Conservation (phyloP, 2,329 filamentous ascomycete species). For the Escovopsis sp. region DNA sequence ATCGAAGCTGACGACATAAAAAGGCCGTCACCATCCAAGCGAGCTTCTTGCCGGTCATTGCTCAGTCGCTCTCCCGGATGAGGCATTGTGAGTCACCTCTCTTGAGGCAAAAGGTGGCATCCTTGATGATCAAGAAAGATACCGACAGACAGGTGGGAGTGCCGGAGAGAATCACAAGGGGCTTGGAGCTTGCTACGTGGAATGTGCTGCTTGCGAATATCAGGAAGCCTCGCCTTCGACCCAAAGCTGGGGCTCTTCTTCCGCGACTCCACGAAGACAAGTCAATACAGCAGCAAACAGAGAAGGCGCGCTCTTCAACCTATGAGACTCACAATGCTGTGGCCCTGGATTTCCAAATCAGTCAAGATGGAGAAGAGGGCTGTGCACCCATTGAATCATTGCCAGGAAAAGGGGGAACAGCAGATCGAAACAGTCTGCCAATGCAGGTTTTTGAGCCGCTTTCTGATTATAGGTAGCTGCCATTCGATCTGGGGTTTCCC, state of each 20-base stretch:
- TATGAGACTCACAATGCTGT: too few relatives aligned
- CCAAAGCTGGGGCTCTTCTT: not conserved
- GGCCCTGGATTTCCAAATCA: too few relatives aligned
- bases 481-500: too few relatives aligned
- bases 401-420: not conserved
- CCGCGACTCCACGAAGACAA: not conserved
- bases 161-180: slow-evolving; percentile 1
- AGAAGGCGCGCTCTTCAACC: too few relatives aligned
- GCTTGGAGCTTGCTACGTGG: slow-evolving; percentile 11
- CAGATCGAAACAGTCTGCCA: not conserved
- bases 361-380: too few relatives aligned
- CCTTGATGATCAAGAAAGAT: not conserved
- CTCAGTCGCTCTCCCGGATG: slow-evolving; percentile 18
- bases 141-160: not conserved
- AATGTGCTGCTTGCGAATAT: slow-evolving; percentile 10
- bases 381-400: too few relatives aligned
- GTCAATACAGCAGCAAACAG: too few relatives aligned
- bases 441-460: not conserved
- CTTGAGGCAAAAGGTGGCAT: slow-evolving; percentile 15
- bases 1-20: slow-evolving; percentile 2
- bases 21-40: slow-evolving; percentile 14
- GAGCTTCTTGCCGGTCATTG: slow-evolving; percentile 13
- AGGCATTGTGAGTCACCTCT: slow-evolving; percentile 18
- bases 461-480: too few relatives aligned
- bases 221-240: slow-evolving; percentile 4